phyloP scores from a whole-genome alignment of 148 eudicot species.

The Mesembryanthemum crystallinum region DNA sequence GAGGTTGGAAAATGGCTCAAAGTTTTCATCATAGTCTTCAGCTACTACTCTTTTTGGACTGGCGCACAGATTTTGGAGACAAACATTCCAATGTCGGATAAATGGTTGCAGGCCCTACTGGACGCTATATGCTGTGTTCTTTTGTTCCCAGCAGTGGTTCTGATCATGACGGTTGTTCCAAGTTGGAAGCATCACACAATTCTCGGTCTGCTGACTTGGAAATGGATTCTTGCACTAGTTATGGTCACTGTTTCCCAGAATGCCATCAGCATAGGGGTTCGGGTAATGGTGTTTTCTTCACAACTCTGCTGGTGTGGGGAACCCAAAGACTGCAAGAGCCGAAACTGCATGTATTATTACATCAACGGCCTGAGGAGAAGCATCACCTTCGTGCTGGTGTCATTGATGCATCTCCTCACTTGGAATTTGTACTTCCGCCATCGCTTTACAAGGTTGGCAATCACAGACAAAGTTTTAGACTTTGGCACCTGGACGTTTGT shows the following conservation, averaged over 20 bases:
- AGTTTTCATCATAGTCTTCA: background rate
- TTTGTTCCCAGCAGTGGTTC: background rate
- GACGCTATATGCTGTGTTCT: background rate
- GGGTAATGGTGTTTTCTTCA: background rate
- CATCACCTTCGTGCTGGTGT: background rate
- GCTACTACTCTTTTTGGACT: background rate
- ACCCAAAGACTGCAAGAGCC: background rate
- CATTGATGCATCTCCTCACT: slow-evolving; percentile 4
- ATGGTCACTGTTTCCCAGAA: background rate
- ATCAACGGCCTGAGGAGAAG: background rate
- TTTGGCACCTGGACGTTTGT: slow-evolving; percentile 4
- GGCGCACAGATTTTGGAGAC: background rate
- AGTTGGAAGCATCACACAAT: slow-evolving; percentile 1
- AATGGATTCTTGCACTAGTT: background rate
- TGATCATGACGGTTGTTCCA: slow-evolving; percentile 1
- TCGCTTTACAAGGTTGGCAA: background rate
- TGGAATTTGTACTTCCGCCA: background rate
- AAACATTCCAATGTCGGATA: background rate
- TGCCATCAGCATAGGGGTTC: background rate
- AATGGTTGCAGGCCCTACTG: background rate
- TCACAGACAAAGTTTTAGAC: background rate
- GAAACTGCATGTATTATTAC: background rate
- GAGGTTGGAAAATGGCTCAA: background rate
- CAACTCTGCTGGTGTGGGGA: background rate
- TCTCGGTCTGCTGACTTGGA: background rate